Conservation (phyloP, 306 rosid species). For the Arachis stenosperma region DNA sequence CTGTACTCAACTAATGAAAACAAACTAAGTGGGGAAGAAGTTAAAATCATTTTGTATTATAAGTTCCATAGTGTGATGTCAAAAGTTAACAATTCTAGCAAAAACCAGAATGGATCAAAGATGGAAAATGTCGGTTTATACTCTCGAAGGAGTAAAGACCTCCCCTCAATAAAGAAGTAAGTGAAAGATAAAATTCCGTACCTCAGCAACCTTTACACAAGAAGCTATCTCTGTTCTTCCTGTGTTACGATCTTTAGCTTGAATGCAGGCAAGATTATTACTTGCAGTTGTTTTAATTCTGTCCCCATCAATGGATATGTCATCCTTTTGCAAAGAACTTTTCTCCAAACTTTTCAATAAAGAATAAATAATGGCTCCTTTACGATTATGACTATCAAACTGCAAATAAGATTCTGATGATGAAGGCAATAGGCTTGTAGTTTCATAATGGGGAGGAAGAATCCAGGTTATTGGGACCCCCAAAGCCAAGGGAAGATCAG, state of each 20-base stretch:
- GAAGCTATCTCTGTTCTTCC: slow-evolving; percentile 89
- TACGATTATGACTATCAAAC: slow-evolving; percentile 56
- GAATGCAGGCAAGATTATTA: slow-evolving; percentile 82
- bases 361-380: slow-evolving; percentile 72
- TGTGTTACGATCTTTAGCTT: slow-evolving; percentile 79
- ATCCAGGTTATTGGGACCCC: slow-evolving; percentile 93
- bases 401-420: slow-evolving; percentile 63
- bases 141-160: slow-evolving; percentile 23
- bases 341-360: slow-evolving; percentile 58
- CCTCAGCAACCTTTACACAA: slow-evolving; percentile 88
- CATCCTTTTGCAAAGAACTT: slow-evolving; percentile 62
- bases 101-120: slow-evolving; percentile 5
- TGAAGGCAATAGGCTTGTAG: slow-evolving; percentile 66
- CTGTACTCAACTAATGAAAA: neutral
- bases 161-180: slow-evolving; percentile 22
- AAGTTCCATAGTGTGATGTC: neutral
- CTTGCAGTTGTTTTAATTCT: slow-evolving; percentile 74
- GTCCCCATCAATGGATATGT: slow-evolving; percentile 71
- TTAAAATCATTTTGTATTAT: slow-evolving; percentile 25
- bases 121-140: slow-evolving; percentile 2
- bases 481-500: slow-evolving; percentile 84
- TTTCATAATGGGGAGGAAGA: slow-evolving; percentile 90
- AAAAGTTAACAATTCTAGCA: slow-evolving; percentile 7
- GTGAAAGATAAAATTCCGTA: slow-evolving; percentile 43
- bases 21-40: slow-evolving; percentile 1